Conservation (phyloP, 2,329 filamentous ascomycete species). For the Pestalotiopsis sp. region DNA sequence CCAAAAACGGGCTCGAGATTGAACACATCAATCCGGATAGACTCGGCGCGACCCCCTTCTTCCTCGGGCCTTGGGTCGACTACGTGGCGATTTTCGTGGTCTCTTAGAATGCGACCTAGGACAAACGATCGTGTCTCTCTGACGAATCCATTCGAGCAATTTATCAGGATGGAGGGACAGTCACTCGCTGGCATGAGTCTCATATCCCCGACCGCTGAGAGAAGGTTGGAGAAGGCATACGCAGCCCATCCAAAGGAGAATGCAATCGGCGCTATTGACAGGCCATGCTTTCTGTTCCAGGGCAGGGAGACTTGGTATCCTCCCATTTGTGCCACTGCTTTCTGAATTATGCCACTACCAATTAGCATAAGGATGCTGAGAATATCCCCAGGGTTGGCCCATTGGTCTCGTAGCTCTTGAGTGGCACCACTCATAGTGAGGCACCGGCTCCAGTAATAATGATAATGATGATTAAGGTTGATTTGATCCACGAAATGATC, state of each 20-base stretch:
- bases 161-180: constrained; percentile 13
- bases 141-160: constrained; percentile 16
- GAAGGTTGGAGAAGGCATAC: constrained; percentile 18
- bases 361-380: constrained; percentile 22
- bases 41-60: constrained; percentile 8
- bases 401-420: neutral
- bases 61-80: neutral
- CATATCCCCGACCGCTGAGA: constrained; percentile 17
- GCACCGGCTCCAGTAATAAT: no score
- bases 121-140: constrained; percentile 19
- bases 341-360: constrained; percentile 23
- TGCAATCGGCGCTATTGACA: constrained; percentile 15
- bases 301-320: no score
- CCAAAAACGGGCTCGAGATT: constrained; percentile 1
- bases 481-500: no score
- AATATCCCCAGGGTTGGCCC: constrained; percentile 18
- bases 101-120: constrained; percentile 19
- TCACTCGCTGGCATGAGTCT: constrained; percentile 17
- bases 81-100: constrained; percentile 11
- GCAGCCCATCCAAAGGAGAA: constrained; percentile 24
- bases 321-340: constrained; percentile 19
- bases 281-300: no score
- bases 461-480: no score
- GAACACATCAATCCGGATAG: constrained; percentile 16
- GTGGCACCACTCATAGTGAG: no score